Evolutionary conservation across 1,284 basidiomycete species (phyloP), one percentile per base, ranked within the genome.

Genomic region (Gymnopus androsaceus): DNA sequence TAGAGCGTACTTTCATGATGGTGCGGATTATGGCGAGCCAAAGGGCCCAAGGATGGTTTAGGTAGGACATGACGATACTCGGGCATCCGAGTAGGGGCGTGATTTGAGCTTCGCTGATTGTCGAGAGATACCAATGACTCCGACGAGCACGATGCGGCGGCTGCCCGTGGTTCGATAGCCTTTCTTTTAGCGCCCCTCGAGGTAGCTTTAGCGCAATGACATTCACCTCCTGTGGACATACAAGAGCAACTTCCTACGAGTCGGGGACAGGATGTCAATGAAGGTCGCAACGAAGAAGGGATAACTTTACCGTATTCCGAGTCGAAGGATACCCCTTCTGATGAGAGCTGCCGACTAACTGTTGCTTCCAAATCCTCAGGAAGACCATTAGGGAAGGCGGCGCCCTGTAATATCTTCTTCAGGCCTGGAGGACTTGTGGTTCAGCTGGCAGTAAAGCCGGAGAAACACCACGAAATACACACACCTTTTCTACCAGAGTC

Each of bases 311-410:
- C 78, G 71, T 75, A 70, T 62, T 84, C 80, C 55, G 82, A 80
- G 60, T 81, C 79, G 46, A 79, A 76, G 17, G 67, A 65, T 14
- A 68, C 50, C 61, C 70, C 72, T 59, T 82, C 81, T 31, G 79
- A 72, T 54, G 61, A 61, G 50, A 71, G 63, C 46, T 71, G 71
- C 57, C 73, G 63, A 55, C 79, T 77, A 66, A 81, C 79, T 75
- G 80, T 80, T 75, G 82, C 78, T 75, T 79, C 83, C 74, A 84
- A 75, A 69, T 78, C 77, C 69, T 79, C 75, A 27, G 86, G 83
- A 40, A 90, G 77, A 72, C 88, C 86, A 64, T 85, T 73, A 58
- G 86, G 87, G 74, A 86, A 87, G 72, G 83, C 79, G 76, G 88
- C 85, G 74, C 78, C 74, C 66, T 81, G 79, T 64, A 84, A 79